Evolutionary conservation across 306 rosid species (phyloP), one percentile per base, ranked within the genome.

Genomic region (Dicorynia guianensis): DNA sequence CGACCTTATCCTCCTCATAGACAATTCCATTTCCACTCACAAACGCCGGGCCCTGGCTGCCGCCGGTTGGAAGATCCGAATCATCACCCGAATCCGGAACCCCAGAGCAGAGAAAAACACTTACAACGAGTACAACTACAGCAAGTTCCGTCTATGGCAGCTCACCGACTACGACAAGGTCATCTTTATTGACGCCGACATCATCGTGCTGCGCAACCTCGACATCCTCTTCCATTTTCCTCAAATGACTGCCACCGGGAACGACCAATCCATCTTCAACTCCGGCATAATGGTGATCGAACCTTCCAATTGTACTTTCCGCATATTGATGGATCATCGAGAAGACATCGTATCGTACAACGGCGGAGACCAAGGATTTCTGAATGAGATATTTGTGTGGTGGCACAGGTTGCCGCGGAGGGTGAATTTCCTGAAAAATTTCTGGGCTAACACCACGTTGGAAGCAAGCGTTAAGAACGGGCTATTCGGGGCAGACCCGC

Each of bases 351-450:
- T 95, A 0, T 95, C 99, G 0, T 95, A 95, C 80, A 92, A 95
- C 38, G 99, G 99, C 0, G 97, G 99, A 0, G 99, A 95, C 74
- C 99, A 95, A 59, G 99, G 98, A 2, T 95, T 87, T 36, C 81
- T 95, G 11, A 95, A 95, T 72, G 97, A 95, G 86, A 76, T 95
- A n/a, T 92, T 90, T 67, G 93, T 92, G 63, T 95, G 98, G 98
- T 95, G 98, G 98, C 98, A 95, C 71, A 78, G 98, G n/a, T 73
- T 95, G 1, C 98, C 98, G 0, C 80, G 97, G 75, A 79, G 98
- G 5, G 92, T 88, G 61, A 95, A 95, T 69, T 95, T 39, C 72
- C 35, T 95, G 43, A 95, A 95, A 89, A 92, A 95, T n/a, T 95
- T 95, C 64, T 92, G 97, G 97, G 82, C 97, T 0, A 95, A 95